Evolutionary conservation across 148 eudicot species (phyloP), one percentile per base, ranked within the genome.

Genomic region (Nyssa sinensis): DNA sequence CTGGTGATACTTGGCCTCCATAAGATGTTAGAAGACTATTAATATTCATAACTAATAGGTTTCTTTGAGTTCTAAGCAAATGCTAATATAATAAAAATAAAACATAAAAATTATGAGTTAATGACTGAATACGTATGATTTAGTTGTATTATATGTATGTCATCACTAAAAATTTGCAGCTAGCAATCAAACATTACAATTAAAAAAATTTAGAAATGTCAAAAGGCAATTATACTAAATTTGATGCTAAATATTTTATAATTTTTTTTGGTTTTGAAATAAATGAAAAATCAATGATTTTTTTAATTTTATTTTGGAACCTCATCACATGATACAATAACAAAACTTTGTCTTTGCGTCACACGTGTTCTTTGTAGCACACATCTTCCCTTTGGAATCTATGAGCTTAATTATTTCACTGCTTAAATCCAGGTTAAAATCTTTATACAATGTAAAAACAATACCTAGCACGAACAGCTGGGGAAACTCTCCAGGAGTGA

Each of bases 401-500:
- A 3, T 55, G 25, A 55, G 59, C 29, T 65, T 34, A 3, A 62
- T 41, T 41, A 61, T 33, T 59, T 19, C 41, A 35, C 53, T 62
- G 67, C 67, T 34, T 41, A 0, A n/a, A 23, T 1, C 7, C 62
- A 73, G 66, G 57, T 41, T 33, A 71, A 55, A 44, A 44, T 55
- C 17, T 61, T 55, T 29, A 21, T 25, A 30, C 31, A 21, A 72
- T 27, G 35, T 35, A 79, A 8, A 17, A 79, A 68, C 21, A 68
- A 53, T 92, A 95, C 99, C 99, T 64, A 92, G 90, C 74, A 91
- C 84, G 84, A 93, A 95, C 61, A 95, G 79, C 78, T 95, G 99
- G 27, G 99, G 99, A 78, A 95, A 90, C 81, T 93, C 83, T 75
- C 97, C 97, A 60, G 98, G 99, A 62, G 97, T 88, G 73, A 95